phyloP scores from a whole-genome alignment of 139 green algal genomes.

The Penium margaritaceum region DNA sequence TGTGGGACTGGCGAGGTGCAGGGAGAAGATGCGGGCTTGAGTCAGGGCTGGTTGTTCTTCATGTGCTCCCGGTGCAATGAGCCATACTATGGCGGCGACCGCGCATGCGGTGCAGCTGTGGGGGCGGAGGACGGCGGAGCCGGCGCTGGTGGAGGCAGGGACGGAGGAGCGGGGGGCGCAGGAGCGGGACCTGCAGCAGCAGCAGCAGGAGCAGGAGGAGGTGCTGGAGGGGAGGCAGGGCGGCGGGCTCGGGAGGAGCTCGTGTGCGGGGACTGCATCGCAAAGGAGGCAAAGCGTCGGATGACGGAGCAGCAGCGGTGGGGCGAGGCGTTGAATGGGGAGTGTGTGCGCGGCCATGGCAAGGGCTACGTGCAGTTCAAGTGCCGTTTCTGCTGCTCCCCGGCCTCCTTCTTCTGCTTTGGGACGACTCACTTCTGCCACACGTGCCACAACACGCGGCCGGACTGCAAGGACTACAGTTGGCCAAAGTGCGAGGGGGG shows the following conservation, averaged over 20 bases:
- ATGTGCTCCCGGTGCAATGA: slow-evolving; percentile 32
- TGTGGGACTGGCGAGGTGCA: too few species aligned
- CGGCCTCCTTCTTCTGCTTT: slow-evolving; percentile 50
- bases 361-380: slow-evolving; percentile 52
- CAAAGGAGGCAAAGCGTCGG: too few species aligned
- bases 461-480: background rate
- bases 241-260: too few species aligned
- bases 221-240: too few species aligned
- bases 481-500: background rate
- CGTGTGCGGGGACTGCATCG: too few species aligned
- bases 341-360: slow-evolving; percentile 44
- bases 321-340: too few species aligned
- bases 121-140: background rate
- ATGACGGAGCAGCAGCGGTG: too few species aligned
- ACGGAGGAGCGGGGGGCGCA: background rate
- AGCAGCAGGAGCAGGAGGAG: background rate
- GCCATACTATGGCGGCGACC: slow-evolving; percentile 45
- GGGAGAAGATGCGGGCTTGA: too few species aligned
- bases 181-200: background rate
- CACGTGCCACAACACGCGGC: slow-evolving; percentile 35
- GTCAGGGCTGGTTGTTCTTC: slow-evolving; percentile 17
- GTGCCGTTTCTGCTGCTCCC: slow-evolving; percentile 50
- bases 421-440: slow-evolving; percentile 49
- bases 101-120: slow-evolving; percentile 29
- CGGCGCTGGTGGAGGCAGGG: too few species aligned